Conservation (phyloP, 345 rosid species). For the Camelina sativa region DNA sequence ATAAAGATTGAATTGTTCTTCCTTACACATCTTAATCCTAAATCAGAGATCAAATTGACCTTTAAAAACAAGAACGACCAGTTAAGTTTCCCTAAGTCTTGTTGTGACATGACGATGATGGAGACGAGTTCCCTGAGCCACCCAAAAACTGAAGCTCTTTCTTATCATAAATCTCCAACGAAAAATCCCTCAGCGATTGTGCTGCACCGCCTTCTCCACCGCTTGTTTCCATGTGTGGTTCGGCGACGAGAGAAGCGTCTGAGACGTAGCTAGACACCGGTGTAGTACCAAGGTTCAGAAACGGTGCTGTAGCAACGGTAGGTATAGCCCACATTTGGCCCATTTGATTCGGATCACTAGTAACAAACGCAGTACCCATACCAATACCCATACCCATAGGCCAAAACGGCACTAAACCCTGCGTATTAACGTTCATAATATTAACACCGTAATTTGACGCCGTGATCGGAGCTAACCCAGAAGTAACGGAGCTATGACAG, state of each 20-base stretch:
- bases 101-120: constrained; percentile 42
- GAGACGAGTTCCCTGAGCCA: constrained; percentile 43
- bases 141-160: constrained; percentile 72
- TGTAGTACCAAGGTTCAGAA: constrained; percentile 47
- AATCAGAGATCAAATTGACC: constrained; percentile 15
- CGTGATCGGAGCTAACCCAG: constrained; percentile 65
- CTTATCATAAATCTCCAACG: constrained; percentile 69
- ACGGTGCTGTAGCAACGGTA: constrained; percentile 49
- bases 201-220: constrained; percentile 1
- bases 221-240: constrained; percentile 5
- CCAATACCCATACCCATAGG: constrained; percentile 33
- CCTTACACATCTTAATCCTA: neutral
- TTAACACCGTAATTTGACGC: constrained; percentile 32
- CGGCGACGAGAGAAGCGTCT: constrained; percentile 1
- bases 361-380: constrained; percentile 2
- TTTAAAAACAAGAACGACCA: constrained; percentile 8
- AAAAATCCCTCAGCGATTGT: constrained; percentile 56
- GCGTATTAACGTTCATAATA: constrained; percentile 32
- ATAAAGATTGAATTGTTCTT: neutral
- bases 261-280: constrained; percentile 55
- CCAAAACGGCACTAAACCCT: constrained; percentile 62
- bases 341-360: constrained; percentile 45
- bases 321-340: constrained; percentile 63
- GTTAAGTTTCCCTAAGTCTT: constrained; percentile 27
- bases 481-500: constrained; percentile 50